Conservation (phyloP, 257 asterid genomes). For the Solanum etuberosum region DNA sequence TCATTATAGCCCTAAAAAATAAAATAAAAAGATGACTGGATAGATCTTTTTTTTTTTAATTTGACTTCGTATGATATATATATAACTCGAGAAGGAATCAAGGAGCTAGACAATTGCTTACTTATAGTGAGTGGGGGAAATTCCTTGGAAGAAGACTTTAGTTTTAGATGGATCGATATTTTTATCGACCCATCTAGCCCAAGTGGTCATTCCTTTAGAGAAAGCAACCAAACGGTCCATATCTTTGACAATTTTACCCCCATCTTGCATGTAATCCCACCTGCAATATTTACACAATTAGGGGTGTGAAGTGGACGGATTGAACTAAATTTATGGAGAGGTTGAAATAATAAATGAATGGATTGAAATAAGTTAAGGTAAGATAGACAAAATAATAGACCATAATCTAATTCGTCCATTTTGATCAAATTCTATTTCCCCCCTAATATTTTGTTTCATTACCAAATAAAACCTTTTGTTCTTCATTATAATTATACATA, state of each 20-base stretch:
- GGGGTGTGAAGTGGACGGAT: not conserved
- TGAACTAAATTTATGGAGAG: not conserved
- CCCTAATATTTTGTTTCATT: not conserved
- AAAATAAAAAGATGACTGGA: no score
- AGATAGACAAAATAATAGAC: not conserved
- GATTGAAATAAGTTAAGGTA: not conserved
- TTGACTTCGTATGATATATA: not conserved
- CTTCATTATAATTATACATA: not conserved
- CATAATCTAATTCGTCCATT: not conserved
- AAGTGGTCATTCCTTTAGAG: slow-evolving; percentile 75
- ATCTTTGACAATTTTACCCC: slow-evolving; percentile 50
- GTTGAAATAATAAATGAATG: not conserved
- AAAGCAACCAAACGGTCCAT: slow-evolving; percentile 76
- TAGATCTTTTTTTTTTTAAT: no score
- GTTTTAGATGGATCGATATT: slow-evolving; percentile 65
- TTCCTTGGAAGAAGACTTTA: slow-evolving; percentile 76
- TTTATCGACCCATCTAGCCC: slow-evolving; percentile 80
- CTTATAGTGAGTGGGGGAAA: slow-evolving; percentile 80
- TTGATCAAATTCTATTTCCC: not conserved
- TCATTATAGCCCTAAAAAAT: not conserved
- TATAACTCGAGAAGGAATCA: not conserved
- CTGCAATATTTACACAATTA: slow-evolving; percentile 13
- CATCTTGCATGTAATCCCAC: slow-evolving; percentile 75
- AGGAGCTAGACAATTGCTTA: slow-evolving; percentile 13
- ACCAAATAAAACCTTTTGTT: not conserved